Conservation (phyloP, 2,329 filamentous ascomycete species). For the Nemania serpens region DNA sequence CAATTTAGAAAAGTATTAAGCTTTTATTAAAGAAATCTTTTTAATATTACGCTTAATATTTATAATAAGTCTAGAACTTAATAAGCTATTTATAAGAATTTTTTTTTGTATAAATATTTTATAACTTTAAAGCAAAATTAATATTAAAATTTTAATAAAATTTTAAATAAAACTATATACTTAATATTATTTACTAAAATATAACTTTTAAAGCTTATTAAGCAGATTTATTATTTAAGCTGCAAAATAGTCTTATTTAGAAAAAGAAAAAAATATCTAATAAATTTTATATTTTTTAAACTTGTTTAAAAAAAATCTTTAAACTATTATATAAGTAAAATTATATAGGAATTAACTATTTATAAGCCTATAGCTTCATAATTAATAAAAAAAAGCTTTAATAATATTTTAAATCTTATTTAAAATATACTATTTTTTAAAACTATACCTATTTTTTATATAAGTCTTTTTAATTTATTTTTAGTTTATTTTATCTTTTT, state of each 20-base stretch:
- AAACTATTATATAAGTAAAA: constrained; percentile 8
- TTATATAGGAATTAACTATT: background rate
- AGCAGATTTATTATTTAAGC: constrained; percentile 2
- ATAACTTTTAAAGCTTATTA: too few species aligned
- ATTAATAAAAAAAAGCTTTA: too few species aligned
- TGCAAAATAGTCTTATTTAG: constrained; percentile 6
- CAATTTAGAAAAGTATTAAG: too few species aligned
- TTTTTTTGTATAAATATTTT: too few species aligned
- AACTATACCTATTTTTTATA: background rate
- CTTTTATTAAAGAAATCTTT: background rate
- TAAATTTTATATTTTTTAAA: background rate
- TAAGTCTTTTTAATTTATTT: background rate
- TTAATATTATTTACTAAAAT: too few species aligned
- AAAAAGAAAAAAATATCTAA: constrained; percentile 1
- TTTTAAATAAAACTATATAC: too few species aligned
- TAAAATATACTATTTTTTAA: too few species aligned
- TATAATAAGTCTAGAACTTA: background rate
- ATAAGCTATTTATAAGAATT: background rate
- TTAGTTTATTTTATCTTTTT: too few species aligned
- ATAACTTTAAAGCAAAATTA: too few species aligned
- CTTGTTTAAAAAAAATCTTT: constrained; percentile 2
- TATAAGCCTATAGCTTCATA: background rate
- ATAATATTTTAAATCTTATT: too few species aligned
- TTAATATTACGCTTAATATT: too few species aligned
- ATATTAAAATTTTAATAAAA: too few species aligned